A percentile compares a stretch with the other conserved stretches of the same genome.
These are phyloP conservation scores for Paratinospora sagittata DNA, from an alignment of 164 flowering plant genomes.

Conservation along the genomic window DNA sequence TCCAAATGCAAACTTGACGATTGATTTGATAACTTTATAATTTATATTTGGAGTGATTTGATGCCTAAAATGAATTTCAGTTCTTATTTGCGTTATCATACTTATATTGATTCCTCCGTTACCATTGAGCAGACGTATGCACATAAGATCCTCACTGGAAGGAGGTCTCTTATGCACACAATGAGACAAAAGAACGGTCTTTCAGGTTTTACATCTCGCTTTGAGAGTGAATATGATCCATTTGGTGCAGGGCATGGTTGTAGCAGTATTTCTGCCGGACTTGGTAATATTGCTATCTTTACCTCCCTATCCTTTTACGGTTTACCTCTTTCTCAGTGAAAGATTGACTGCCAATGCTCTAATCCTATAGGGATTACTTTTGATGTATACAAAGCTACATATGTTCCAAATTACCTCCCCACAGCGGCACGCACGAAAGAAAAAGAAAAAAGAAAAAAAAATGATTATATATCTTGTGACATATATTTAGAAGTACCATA, in stretches of 20 bases:
- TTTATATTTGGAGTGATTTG: neutral
- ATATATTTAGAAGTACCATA: no score
- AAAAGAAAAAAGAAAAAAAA: no score
- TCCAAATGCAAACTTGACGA: neutral
- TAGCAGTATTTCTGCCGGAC: constrained; percentile 90
- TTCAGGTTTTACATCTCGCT: constrained; percentile 55
- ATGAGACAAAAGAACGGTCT: constrained; percentile 50
- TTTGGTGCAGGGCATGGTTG: constrained; percentile 93
- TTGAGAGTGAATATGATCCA: constrained; percentile 80
- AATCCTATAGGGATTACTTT: neutral
- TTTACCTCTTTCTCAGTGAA: neutral
- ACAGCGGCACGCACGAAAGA: no score
- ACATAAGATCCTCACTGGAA: constrained; percentile 88
- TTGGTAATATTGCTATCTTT: constrained; percentile 42
- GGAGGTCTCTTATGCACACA: constrained; percentile 58
- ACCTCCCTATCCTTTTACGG: neutral
- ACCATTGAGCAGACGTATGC: constrained; percentile 57
- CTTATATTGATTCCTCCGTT: constrained; percentile 8
- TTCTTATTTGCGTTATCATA: neutral
- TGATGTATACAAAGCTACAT: neutral
- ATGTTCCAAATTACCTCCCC: no score
- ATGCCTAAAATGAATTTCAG: neutral
- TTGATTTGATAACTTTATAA: neutral
- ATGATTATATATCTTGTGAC: neutral
- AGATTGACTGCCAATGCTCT: neutral